Evolutionary conservation across 441 rosid genomes (phyloP).

Genomic region (Breynia disticha): DNA sequence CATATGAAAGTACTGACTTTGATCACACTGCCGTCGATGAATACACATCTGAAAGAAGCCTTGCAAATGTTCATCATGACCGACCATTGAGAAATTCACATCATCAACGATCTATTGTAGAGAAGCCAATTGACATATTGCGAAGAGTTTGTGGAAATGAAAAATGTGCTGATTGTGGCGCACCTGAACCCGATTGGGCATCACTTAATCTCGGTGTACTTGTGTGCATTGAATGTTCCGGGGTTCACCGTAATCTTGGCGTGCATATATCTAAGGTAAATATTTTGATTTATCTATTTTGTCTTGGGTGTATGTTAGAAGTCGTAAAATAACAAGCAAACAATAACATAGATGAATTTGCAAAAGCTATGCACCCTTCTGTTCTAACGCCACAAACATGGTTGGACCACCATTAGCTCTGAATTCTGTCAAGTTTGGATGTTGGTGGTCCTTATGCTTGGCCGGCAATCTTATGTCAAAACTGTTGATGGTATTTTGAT

Average conservation of each 20-base stretch:
- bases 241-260: conserved; percentile 98
- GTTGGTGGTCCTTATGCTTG: too few species aligned
- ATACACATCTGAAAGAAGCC: conserved; percentile 62
- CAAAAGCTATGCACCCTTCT: too few species aligned
- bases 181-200: conserved; percentile 99
- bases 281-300: neutral
- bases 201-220: conserved; percentile 95
- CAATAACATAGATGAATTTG: too few species aligned
- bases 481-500: too few species aligned
- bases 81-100: conserved; percentile 57
- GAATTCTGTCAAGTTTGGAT: too few species aligned
- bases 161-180: conserved; percentile 99
- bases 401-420: too few species aligned
- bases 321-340: too few species aligned
- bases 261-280: conserved; percentile 98
- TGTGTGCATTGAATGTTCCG: conserved; percentile 98
- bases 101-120: conserved; percentile 60
- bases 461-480: too few species aligned
- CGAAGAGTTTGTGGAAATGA: conserved; percentile 88
- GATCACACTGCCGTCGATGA: conserved; percentile 80
- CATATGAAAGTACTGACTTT: conserved; percentile 93
- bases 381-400: too few species aligned
- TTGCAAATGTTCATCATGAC: conserved; percentile 48
- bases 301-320: too few species aligned
- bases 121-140: conserved; percentile 90